Evolutionary conservation across 768 basidiomycete genomes (phyloP).

Genomic region (Tricholoma bakamatsutake): DNA sequence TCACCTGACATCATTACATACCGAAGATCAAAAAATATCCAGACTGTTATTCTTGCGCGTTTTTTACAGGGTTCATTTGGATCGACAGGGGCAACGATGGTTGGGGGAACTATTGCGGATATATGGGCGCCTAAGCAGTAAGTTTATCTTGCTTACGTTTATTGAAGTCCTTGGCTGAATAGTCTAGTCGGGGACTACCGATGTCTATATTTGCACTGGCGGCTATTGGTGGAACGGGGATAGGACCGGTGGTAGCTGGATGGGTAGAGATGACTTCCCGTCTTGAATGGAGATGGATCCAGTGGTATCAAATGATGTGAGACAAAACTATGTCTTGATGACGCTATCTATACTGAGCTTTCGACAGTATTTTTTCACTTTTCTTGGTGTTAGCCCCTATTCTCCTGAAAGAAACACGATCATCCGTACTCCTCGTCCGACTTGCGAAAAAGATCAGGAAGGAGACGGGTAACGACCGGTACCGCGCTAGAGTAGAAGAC

Average conservation of each 20-base stretch:
- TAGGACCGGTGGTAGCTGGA: constrained; percentile 60
- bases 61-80: constrained; percentile 62
- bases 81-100: constrained; percentile 68
- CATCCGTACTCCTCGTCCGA: constrained; percentile 61
- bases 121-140: constrained; percentile 62
- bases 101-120: constrained; percentile 68
- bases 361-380: constrained; percentile 41
- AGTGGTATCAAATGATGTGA: constrained; percentile 73
- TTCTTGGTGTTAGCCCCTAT: constrained; percentile 47
- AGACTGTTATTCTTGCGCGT: constrained; percentile 59
- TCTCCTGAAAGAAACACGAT: constrained; percentile 68
- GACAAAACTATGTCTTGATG: constrained; percentile 6
- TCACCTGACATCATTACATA: not conserved
- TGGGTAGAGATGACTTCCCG: constrained; percentile 58
- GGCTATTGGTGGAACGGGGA: constrained; percentile 54
- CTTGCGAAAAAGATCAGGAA: constrained; percentile 60
- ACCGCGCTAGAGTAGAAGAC: constrained; percentile 58
- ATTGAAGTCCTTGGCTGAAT: not conserved
- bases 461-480: constrained; percentile 56
- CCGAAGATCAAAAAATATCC: constrained; percentile 41
- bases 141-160: constrained; percentile 10
- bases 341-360: not conserved
- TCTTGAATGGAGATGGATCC: constrained; percentile 77
- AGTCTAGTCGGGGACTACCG: constrained; percentile 61
- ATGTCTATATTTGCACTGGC: constrained; percentile 68